A percentile compares a stretch with the other conserved stretches of the same genome.
These are phyloP conservation scores for Jackrogersella minutella DNA, from an alignment of 495 filamentous ascomycete species.

Conservation along the genomic window DNA sequence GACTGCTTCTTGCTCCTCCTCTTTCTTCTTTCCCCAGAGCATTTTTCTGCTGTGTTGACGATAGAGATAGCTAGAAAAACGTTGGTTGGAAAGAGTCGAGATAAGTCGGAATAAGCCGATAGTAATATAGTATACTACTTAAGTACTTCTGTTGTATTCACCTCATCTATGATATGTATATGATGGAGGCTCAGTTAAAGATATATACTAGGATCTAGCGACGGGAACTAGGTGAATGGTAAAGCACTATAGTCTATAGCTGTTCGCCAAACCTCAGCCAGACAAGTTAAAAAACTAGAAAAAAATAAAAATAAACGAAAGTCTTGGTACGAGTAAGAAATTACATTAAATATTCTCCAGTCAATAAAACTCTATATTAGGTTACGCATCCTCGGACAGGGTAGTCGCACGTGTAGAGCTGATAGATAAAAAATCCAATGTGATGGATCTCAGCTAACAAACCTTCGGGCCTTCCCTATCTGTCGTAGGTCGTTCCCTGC, in stretches of 20 bases:
- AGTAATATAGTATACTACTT: neutral
- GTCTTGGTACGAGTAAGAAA: no score
- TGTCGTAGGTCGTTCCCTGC: constrained; percentile 22
- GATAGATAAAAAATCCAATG: no score
- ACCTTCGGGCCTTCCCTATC: constrained; percentile 34
- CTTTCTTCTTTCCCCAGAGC: constrained; percentile 31
- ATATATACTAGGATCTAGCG: constrained; percentile 4
- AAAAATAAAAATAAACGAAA: no score
- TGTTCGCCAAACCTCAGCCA: neutral
- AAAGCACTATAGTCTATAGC: neutral
- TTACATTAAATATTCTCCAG: neutral
- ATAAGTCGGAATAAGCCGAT: constrained; percentile 13
- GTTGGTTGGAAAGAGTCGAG: neutral
- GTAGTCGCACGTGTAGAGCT: no score
- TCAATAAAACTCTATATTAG: no score
- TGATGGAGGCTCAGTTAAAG: neutral
- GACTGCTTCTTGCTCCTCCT: constrained; percentile 11
- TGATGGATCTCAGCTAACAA: no score
- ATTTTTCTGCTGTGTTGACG: constrained; percentile 5
- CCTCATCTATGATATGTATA: neutral
- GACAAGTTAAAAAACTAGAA: constrained; percentile 7
- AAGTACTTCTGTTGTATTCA: no score
- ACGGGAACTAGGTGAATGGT: constrained; percentile 4
- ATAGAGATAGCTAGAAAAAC: neutral
- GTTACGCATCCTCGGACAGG: constrained; percentile 14